Conservation (phyloP, 106 monocot species). For the Iris macrosiphon region DNA sequence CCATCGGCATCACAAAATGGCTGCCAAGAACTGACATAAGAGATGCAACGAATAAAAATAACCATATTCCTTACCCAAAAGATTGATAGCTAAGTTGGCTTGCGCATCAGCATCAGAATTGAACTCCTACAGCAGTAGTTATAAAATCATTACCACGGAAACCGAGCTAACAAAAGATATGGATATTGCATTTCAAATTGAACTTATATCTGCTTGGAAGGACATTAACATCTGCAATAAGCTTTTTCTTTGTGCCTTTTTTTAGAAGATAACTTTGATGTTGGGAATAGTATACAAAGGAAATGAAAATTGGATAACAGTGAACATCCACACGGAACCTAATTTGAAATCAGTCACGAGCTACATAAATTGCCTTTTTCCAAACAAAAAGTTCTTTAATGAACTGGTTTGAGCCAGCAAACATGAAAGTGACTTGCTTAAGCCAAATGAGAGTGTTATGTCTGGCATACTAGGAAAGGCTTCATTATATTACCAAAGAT, state of each 20-base stretch:
- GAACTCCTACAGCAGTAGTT: constrained; percentile 38
- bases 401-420: not conserved
- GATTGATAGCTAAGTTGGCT: constrained; percentile 55
- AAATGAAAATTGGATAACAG: no score
- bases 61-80: constrained; percentile 24
- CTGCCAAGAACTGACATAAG: not conserved
- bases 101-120: constrained; percentile 63
- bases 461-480: not conserved
- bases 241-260: no score
- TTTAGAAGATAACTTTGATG: no score
- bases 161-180: not conserved
- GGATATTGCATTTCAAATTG: no score
- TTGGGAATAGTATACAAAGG: no score
- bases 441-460: not conserved
- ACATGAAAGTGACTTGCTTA: no score
- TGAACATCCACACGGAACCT: no score
- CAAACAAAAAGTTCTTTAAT: not conserved
- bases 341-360: no score
- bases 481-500: not conserved
- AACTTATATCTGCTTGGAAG: not conserved
- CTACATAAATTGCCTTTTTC: not conserved
- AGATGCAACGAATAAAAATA: not conserved
- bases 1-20: not conserved
- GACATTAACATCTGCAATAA: not conserved
- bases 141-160: not conserved